Evolutionary conservation across 2,329 filamentous ascomycete species (phyloP).

Genomic region (Claviceps lovelessii): DNA sequence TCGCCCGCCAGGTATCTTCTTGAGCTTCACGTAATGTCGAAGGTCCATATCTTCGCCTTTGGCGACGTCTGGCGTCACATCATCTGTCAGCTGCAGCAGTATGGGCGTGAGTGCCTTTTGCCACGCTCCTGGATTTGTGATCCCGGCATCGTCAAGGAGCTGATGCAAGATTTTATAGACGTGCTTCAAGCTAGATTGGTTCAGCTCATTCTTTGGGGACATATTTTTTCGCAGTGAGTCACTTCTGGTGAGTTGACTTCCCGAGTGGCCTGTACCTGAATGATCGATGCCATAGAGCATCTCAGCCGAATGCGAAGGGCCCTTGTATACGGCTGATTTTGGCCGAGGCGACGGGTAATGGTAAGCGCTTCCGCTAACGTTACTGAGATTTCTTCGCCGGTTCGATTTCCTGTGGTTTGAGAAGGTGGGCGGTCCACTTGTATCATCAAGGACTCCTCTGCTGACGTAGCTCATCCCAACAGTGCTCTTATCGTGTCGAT

Average conservation of each 20-base stretch:
- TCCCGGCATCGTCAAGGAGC: slow-evolving; percentile 59
- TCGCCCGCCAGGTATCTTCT: slow-evolving; percentile 83
- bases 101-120: slow-evolving; percentile 84
- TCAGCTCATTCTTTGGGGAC: slow-evolving; percentile 67
- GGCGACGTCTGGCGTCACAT: slow-evolving; percentile 85
- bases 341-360: slow-evolving; percentile 61
- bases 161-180: slow-evolving; percentile 75
- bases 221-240: slow-evolving; percentile 66
- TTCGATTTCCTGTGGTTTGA: slow-evolving; percentile 46
- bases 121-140: slow-evolving; percentile 66
- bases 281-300: slow-evolving; percentile 33
- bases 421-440: slow-evolving; percentile 38
- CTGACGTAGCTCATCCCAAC: slow-evolving; percentile 55
- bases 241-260: slow-evolving; percentile 51
- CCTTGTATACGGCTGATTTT: slow-evolving; percentile 42
- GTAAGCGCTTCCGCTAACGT: slow-evolving; percentile 55
- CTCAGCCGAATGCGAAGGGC: slow-evolving; percentile 38
- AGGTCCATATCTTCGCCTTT: slow-evolving; percentile 93
- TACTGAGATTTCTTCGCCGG: slow-evolving; percentile 69
- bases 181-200: slow-evolving; percentile 74
- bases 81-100: slow-evolving; percentile 77
- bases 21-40: slow-evolving; percentile 90
- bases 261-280: slow-evolving; percentile 26
- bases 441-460: slow-evolving; percentile 52
- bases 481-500: slow-evolving; percentile 59